Conservation (phyloP, 1,284 basidiomycete genomes). For the Ganoderma meredithae region DNA sequence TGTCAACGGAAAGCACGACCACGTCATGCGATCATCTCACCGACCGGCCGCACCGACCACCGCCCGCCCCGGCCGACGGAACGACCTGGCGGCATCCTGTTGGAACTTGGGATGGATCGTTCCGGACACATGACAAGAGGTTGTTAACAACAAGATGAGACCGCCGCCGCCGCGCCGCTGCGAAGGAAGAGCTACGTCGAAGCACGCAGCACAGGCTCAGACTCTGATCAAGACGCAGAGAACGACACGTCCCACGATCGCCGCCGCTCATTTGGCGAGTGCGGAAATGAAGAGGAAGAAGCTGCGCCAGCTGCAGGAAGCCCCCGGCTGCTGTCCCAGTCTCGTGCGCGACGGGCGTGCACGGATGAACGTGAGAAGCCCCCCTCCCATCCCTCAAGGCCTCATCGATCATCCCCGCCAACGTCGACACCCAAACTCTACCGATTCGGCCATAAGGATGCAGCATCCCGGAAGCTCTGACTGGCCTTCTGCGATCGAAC, state of each 20-base stretch:
- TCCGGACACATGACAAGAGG: not conserved
- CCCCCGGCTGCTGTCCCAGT: not conserved
- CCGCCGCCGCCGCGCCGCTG: too few species aligned
- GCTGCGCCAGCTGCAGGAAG: too few species aligned
- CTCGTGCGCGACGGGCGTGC: not conserved
- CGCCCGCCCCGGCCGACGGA: not conserved
- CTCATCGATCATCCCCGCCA: too few species aligned
- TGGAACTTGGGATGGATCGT: not conserved
- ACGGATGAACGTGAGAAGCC: conserved; percentile 8
- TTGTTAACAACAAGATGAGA: not conserved
- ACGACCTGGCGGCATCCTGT: not conserved
- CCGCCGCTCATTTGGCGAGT: conserved; percentile 7
- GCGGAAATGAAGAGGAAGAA: conserved; percentile 6
- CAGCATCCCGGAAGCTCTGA: not conserved
- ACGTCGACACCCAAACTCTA: not conserved
- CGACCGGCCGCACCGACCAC: not conserved
- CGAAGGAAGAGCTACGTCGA: not conserved
- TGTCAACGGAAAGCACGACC: not conserved
- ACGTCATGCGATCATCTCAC: not conserved
- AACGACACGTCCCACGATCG: not conserved
- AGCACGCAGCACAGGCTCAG: not conserved
- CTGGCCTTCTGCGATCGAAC: not conserved
- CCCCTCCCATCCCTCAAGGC: not conserved
- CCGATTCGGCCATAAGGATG: not conserved
- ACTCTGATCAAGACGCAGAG: not conserved